Percentiles rank a stretch among this genome's conserved stretches.
Evolutionary conservation across 2,329 filamentous ascomycete genomes (phyloP).

Genomic region (Sporothrix luriei): DNA sequence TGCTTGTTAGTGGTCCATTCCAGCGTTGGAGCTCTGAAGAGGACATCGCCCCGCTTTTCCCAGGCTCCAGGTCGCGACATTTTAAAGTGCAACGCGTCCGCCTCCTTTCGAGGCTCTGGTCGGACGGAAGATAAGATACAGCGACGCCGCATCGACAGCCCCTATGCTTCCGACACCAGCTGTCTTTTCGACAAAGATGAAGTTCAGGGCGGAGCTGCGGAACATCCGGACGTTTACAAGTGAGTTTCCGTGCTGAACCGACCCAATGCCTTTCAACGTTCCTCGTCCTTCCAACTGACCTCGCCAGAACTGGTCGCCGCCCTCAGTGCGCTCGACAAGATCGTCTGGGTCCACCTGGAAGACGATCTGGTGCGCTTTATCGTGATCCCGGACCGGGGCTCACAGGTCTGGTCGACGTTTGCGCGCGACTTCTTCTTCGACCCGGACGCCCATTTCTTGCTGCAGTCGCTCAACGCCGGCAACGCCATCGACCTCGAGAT

Average conservation of each 20-base stretch:
- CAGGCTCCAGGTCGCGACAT: constrained; percentile 20
- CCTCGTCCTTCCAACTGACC: background rate
- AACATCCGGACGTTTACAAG: constrained; percentile 69
- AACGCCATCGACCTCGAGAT: constrained; percentile 98
- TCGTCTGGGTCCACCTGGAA: constrained; percentile 88
- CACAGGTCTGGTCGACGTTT: constrained; percentile 82
- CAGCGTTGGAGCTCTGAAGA: background rate
- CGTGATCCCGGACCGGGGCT: constrained; percentile 90
- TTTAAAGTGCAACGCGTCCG: constrained; percentile 25
- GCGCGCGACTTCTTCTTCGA: constrained; percentile 78
- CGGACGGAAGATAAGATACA: background rate
- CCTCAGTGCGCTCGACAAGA: constrained; percentile 70
- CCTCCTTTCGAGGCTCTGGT: background rate
- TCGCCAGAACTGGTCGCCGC: constrained; percentile 63
- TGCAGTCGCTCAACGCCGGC: constrained; percentile 77
- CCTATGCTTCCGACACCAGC: background rate
- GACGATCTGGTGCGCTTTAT: constrained; percentile 89
- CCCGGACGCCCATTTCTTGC: constrained; percentile 74
- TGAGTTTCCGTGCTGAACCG: constrained; percentile 42
- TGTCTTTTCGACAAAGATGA: constrained; percentile 31
- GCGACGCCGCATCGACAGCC: background rate
- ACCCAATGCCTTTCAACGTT: too few relatives aligned
- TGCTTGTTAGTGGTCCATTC: constrained; percentile 24
- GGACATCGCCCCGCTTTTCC: constrained; percentile 26
- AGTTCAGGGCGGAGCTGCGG: constrained; percentile 58